These are phyloP conservation scores for Raddia guianensis DNA, from an alignment of 176 grass and related monocot species.

Conservation along the genomic window DNA sequence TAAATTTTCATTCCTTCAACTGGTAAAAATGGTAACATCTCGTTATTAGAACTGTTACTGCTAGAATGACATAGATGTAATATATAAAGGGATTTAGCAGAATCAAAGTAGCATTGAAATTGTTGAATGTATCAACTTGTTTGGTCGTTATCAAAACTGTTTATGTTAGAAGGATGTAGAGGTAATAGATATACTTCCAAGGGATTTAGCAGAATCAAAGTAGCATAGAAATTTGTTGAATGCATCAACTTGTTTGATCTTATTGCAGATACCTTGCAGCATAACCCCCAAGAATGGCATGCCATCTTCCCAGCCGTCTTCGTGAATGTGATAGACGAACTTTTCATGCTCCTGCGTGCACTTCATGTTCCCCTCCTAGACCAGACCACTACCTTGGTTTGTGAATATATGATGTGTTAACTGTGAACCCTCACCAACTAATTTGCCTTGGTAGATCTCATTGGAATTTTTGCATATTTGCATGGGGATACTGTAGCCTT, in stretches of 20 bases:
- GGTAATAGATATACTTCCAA: too few species aligned
- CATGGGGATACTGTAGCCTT: conserved; percentile 8
- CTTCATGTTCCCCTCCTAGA: neutral
- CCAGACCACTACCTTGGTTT: conserved; percentile 10
- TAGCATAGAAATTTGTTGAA: neutral
- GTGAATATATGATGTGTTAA: conserved; percentile 37
- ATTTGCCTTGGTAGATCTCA: neutral
- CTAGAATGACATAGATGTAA: neutral
- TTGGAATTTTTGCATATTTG: neutral
- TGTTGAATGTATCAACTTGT: conserved; percentile 11
- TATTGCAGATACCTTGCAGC: conserved; percentile 25
- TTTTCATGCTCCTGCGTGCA: conserved; percentile 1
- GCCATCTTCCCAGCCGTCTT: neutral
- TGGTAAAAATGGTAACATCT: conserved; percentile 1
- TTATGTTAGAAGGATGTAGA: neutral
- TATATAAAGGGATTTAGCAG: neutral
- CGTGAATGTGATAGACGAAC: neutral
- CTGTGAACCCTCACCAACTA: conserved; percentile 6
- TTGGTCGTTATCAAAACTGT: neutral
- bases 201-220: too few species aligned
- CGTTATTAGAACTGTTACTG: neutral
- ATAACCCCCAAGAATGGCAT: neutral
- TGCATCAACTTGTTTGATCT: conserved; percentile 27
- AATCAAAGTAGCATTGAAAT: neutral
- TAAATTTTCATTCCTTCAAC: conserved; percentile 21